Evolutionary conservation across 768 basidiomycete species (phyloP), one percentile per base, ranked within the genome.

Genomic region (Boletus patriciae): DNA sequence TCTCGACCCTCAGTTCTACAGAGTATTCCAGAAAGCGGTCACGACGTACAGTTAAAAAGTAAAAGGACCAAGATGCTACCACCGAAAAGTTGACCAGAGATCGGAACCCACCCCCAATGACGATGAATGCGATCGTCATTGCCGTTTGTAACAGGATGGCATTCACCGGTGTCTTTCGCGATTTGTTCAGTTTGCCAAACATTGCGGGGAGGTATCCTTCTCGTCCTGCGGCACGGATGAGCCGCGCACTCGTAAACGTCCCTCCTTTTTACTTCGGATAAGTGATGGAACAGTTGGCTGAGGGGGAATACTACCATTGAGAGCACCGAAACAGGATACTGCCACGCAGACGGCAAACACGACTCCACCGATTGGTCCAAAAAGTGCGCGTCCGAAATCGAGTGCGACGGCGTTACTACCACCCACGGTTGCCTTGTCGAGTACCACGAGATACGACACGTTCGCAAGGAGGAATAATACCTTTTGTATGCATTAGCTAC

Each of bases 281-380:
- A 41, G 64, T 19, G 18, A 51, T 33, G 11, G 2, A 41, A 52
- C 7, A 29, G 9, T 18, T 37, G 37, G 15, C 44, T 43, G 18
- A 55, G 6, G 31, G 23, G 29, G 53, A n/a, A 66, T 67, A 60
- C 42, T 63, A 84, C 94, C 90, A 69, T 97, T 96, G 50, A 99
- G 73, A 2, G 97, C 94, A 18, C 96, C 96, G 62, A 99, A 93
- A 70, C 94, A 97, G 3, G 94, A 97, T 55, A 98, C 80, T 1
- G 94, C 92, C 15, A 99, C 96, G 81, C 94, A 85, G 49, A 87
- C 78, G 1, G 96, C 92, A 68, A 99, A 97, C 16, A 94, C 64
- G 6, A 84, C 82, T 1, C 90, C 94, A 31, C 97, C 96, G n/a
- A 87, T 72, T 6, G 87, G 83, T 3, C 96, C 96, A 61, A 95